Evolutionary conservation across 1,284 basidiomycete species (phyloP), one percentile per base, ranked within the genome.

Genomic region (Phylloboletellus chloephorus): DNA sequence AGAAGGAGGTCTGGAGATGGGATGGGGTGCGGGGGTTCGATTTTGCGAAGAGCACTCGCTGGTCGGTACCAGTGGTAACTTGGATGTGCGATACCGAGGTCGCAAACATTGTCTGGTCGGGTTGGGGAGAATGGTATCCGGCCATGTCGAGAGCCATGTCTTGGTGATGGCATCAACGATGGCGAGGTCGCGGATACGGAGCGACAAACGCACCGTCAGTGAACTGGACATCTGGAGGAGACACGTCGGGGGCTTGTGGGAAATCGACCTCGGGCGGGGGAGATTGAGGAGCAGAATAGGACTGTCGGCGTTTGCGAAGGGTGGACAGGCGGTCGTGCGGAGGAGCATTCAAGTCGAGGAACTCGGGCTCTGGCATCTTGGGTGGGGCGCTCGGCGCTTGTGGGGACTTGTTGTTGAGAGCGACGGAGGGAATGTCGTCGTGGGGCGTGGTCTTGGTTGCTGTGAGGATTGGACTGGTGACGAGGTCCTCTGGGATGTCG

Each of bases 401-500:
- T 39, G 45, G 46, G 35, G 47, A 17, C 43, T 47, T 60, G 41
- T 47, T 60, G 41, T 34, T 23, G 1, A 60, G 53, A 7, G 50
- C 41, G 28, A 57, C 59, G n/a, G 47, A 36, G 5, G 47, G 44
- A 21, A 52, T 51, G 11, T 60, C 53, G 23, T 65, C 56, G 13
- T 60, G 56, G 15, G 49, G 50, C 39, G 52, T 65, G 49, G 74
- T 70, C 41, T 68, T 65, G 4, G 79, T 82, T 4, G 85, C 76
- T 48, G 78, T 72, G 13, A 94, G 77, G 15, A 95, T 69, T 16
- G 96, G 96, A 65, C 88, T 92, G 0, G 96, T 99, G 52, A 95
- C 86, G 45, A 99, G 78, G 57, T 94, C 89, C 33, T 82, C 87
- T 2, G 96, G 95, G 23, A 98, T 83, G 49, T 94, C 88, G 37